Conservation (phyloP, 2,329 filamentous ascomycete species). For the Truncatella angustata region DNA sequence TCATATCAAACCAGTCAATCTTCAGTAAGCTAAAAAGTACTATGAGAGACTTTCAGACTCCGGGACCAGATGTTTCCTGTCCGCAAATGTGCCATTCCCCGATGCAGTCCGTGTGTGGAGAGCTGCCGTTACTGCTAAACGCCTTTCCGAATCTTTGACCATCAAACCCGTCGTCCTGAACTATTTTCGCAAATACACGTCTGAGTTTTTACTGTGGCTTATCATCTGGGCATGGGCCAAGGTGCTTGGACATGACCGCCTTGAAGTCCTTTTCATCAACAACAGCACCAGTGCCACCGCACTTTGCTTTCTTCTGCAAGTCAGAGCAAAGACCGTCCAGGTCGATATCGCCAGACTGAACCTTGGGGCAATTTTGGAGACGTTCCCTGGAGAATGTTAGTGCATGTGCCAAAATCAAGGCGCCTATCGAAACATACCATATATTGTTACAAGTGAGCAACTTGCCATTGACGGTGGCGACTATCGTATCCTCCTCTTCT, state of each 20-base stretch:
- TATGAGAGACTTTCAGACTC: background rate
- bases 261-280: slow-evolving; percentile 89
- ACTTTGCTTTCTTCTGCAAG: slow-evolving; percentile 92
- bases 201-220: background rate
- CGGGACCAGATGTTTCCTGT: background rate
- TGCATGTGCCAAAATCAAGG: slow-evolving; percentile 5
- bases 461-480: slow-evolving; percentile 54
- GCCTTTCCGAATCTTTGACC: background rate
- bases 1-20: background rate
- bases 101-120: background rate
- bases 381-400: slow-evolving; percentile 72
- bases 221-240: slow-evolving; percentile 32
- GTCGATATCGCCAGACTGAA: slow-evolving; percentile 88
- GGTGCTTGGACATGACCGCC: slow-evolving; percentile 66
- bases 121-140: slow-evolving; percentile 1
- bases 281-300: slow-evolving; percentile 85
- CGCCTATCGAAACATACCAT: slow-evolving; percentile 64
- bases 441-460: slow-evolving; percentile 87
- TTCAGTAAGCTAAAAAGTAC: background rate
- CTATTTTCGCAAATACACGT: background rate
- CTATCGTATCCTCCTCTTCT: slow-evolving; percentile 67
- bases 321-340: slow-evolving; percentile 91
- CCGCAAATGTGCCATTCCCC: background rate
- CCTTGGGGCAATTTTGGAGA: slow-evolving; percentile 80
- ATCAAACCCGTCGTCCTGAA: background rate